These are phyloP conservation scores for Pulveroboletus frians DNA, from an alignment of 768 basidiomycete genomes.

Conservation along the genomic window DNA sequence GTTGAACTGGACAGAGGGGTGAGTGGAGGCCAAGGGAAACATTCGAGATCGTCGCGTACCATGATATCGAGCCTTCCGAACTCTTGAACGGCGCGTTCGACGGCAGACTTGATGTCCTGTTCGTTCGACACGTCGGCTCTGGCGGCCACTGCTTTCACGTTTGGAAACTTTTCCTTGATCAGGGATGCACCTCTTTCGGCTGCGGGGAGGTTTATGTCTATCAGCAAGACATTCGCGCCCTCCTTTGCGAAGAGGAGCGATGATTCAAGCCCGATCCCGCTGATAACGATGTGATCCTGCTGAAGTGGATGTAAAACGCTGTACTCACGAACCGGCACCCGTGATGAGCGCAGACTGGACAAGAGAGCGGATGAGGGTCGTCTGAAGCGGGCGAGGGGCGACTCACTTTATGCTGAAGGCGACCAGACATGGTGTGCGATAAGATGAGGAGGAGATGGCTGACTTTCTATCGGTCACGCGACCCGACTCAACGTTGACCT, in stretches of 20 bases:
- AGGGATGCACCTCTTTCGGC: slow-evolving; percentile 62
- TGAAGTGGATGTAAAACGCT: not conserved
- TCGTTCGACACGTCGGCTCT: slow-evolving; percentile 91
- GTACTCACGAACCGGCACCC: slow-evolving; percentile 79
- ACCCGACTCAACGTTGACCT: too few species aligned
- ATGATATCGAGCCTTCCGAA: slow-evolving; percentile 96
- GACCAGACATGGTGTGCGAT: slow-evolving; percentile 48
- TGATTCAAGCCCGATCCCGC: slow-evolving; percentile 95
- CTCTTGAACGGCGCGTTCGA: slow-evolving; percentile 71
- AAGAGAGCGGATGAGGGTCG: slow-evolving; percentile 4
- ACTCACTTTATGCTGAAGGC: slow-evolving; percentile 61
- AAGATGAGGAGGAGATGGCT: not conserved
- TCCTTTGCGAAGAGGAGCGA: slow-evolving; percentile 93
- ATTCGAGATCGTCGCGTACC: slow-evolving; percentile 42
- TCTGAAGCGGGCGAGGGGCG: not conserved
- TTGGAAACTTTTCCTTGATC: slow-evolving; percentile 62
- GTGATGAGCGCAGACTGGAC: slow-evolving; percentile 72
- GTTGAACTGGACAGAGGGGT: slow-evolving; percentile 62
- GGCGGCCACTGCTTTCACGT: slow-evolving; percentile 61
- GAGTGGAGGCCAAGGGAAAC: not conserved
- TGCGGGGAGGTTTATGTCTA: slow-evolving; percentile 77
- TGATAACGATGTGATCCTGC: slow-evolving; percentile 30
- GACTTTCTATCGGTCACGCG: not conserved
- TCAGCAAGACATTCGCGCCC: slow-evolving; percentile 85
- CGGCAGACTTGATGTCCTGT: slow-evolving; percentile 73